Conservation (phyloP, 345 rosid species). For the Cardamine occulta region DNA sequence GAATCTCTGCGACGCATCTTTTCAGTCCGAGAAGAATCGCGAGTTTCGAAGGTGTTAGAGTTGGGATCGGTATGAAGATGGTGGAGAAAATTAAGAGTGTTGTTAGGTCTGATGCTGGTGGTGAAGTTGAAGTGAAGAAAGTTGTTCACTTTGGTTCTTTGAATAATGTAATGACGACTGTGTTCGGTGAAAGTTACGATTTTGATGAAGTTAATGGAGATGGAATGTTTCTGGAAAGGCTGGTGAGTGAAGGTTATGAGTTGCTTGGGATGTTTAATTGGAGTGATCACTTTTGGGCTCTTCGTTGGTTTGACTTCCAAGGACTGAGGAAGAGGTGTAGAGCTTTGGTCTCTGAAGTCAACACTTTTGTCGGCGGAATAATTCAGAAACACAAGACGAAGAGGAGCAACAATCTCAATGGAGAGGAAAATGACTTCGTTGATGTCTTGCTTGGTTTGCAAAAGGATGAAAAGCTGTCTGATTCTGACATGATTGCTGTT, state of each 20-base stretch:
- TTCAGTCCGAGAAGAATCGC: constrained; percentile 73
- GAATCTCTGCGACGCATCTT: constrained; percentile 76
- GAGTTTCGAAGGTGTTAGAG: constrained; percentile 53
- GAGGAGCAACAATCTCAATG: constrained; percentile 5
- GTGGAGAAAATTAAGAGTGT: constrained; percentile 44
- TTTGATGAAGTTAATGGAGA: constrained; percentile 39
- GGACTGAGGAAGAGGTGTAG: constrained; percentile 76
- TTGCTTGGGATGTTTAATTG: constrained; percentile 76
- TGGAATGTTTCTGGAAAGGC: constrained; percentile 55
- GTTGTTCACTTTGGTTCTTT: constrained; percentile 72
- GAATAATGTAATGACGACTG: constrained; percentile 75
- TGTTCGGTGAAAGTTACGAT: constrained; percentile 70
- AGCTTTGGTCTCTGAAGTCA: constrained; percentile 57
- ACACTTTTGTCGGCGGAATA: constrained; percentile 60
- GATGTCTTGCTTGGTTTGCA: constrained; percentile 75
- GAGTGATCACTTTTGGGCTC: constrained; percentile 80
- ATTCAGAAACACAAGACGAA: constrained; percentile 62
- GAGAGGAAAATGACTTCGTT: constrained; percentile 57
- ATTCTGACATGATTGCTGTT: constrained; percentile 81
- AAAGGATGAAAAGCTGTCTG: constrained; percentile 56
- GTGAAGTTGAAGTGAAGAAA: constrained; percentile 54
- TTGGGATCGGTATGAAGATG: constrained; percentile 56
- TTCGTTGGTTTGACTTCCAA: constrained; percentile 73
- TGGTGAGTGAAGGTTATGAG: constrained; percentile 80
- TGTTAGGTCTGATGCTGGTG: constrained; percentile 38